Evolutionary conservation across 2,329 filamentous ascomycete species (phyloP).

Genomic region (Colletotrichum cereale): DNA sequence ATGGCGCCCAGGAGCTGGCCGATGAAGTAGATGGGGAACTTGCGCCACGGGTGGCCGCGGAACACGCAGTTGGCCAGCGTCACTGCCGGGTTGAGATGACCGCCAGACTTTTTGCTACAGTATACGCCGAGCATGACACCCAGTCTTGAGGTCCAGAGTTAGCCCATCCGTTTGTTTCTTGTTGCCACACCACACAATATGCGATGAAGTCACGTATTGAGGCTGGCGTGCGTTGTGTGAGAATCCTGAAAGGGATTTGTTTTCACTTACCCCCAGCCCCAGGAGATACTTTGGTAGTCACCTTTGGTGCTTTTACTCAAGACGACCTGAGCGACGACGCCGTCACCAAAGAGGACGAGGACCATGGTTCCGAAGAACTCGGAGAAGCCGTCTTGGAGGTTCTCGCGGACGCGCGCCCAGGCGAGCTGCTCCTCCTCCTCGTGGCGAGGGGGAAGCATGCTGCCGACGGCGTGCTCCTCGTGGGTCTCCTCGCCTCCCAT

Average conservation of each 20-base stretch:
- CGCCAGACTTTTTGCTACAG: conserved; percentile 73
- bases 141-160: conserved; percentile 54
- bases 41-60: conserved; percentile 76
- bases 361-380: conserved; percentile 79
- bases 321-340: conserved; percentile 77
- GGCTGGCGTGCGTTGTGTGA: not conserved
- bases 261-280: conserved; percentile 63
- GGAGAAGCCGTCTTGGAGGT: conserved; percentile 70
- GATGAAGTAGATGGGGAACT: conserved; percentile 75
- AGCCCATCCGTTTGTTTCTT: not conserved
- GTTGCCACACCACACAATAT: not conserved
- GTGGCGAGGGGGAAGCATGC: conserved; percentile 36
- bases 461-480: conserved; percentile 40
- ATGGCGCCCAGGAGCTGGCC: conserved; percentile 78
- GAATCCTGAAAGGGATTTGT: not conserved
- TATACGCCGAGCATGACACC: conserved; percentile 79
- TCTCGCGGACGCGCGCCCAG: conserved; percentile 67
- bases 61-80: conserved; percentile 78
- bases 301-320: conserved; percentile 65
- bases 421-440: conserved; percentile 46
- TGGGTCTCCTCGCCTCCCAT: conserved; percentile 46
- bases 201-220: conserved; percentile 31
- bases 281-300: conserved; percentile 62
- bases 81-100: conserved; percentile 78
- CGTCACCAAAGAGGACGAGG: conserved; percentile 77